phyloP scores from a whole-genome alignment of 2,329 filamentous ascomycete species.

The Pseudogymnoascus sp. region DNA sequence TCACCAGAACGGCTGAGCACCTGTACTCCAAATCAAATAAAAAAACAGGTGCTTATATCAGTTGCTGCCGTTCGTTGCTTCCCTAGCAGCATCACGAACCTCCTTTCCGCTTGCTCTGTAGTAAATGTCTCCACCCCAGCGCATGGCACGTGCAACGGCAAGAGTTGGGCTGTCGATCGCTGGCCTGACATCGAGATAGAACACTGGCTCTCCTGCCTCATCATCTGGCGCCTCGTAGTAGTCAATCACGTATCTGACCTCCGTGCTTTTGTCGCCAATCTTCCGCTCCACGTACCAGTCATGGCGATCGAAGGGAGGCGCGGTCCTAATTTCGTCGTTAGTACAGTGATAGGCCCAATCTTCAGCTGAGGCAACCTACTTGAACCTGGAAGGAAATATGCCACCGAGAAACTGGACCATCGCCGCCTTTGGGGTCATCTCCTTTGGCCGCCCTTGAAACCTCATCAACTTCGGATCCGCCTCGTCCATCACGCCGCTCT shows the following conservation, averaged over 20 bases:
- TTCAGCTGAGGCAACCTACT: slow-evolving; percentile 40
- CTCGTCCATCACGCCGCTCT: slow-evolving; percentile 35
- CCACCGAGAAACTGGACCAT: slow-evolving; percentile 74
- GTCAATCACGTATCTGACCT: slow-evolving; percentile 93
- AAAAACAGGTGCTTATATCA: slow-evolving; percentile 3
- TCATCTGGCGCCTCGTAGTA: slow-evolving; percentile 84
- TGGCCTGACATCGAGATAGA: slow-evolving; percentile 89
- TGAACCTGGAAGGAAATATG: slow-evolving; percentile 73
- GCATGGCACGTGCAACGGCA: slow-evolving; percentile 71
- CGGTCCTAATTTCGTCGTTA: slow-evolving; percentile 44
- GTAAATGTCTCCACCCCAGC: slow-evolving; percentile 93
- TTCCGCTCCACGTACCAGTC: slow-evolving; percentile 89
- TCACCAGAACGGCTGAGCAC: neutral
- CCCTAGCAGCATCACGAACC: slow-evolving; percentile 20
- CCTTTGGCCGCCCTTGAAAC: slow-evolving; percentile 83
- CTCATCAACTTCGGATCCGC: slow-evolving; percentile 66
- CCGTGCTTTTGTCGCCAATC: slow-evolving; percentile 57
- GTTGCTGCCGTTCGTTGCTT: neutral
- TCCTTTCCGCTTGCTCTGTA: slow-evolving; percentile 40
- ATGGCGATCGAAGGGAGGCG: slow-evolving; percentile 90
- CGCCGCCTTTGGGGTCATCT: slow-evolving; percentile 84
- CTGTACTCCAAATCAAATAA: slow-evolving; percentile 3
- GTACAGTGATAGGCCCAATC: slow-evolving; percentile 11
- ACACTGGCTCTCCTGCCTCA: slow-evolving; percentile 76
- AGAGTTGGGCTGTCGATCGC: slow-evolving; percentile 74